Evolutionary conservation across 179 eudicot genomes (phyloP).

Genomic region (Monotropa hypopitys): DNA sequence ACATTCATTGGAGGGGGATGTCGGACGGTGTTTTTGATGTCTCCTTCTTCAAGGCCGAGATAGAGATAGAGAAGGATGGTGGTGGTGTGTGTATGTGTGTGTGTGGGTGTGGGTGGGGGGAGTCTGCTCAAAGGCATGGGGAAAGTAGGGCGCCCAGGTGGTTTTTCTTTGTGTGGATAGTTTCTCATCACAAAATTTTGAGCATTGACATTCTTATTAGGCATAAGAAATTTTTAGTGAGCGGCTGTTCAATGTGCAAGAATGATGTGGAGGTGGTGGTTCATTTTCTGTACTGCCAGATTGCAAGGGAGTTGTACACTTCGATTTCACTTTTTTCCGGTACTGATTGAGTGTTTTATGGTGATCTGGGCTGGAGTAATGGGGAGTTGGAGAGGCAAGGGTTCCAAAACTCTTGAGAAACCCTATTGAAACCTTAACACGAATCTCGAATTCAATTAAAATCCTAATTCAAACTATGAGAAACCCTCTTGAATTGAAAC

Average conservation of each 20-base stretch:
- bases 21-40: neutral
- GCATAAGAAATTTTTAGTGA: neutral
- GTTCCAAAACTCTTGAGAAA: neutral
- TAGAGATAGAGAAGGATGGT: neutral
- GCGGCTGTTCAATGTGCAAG: neutral
- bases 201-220: neutral
- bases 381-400: neutral
- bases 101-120: too few species aligned
- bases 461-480: too few species aligned
- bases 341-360: neutral
- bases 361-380: neutral
- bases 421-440: too few species aligned
- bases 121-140: too few species aligned
- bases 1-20: neutral
- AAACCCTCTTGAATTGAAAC: too few species aligned
- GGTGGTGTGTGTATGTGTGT: too few species aligned
- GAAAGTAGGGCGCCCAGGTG: neutral
- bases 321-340: neutral
- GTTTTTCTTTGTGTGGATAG: neutral
- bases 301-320: neutral
- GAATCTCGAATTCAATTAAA: too few species aligned
- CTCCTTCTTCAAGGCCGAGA: neutral
- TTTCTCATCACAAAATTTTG: neutral
- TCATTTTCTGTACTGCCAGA: neutral
- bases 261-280: neutral